Conservation (phyloP, 2,329 filamentous ascomycete genomes). For the Arthroderma sp. region DNA sequence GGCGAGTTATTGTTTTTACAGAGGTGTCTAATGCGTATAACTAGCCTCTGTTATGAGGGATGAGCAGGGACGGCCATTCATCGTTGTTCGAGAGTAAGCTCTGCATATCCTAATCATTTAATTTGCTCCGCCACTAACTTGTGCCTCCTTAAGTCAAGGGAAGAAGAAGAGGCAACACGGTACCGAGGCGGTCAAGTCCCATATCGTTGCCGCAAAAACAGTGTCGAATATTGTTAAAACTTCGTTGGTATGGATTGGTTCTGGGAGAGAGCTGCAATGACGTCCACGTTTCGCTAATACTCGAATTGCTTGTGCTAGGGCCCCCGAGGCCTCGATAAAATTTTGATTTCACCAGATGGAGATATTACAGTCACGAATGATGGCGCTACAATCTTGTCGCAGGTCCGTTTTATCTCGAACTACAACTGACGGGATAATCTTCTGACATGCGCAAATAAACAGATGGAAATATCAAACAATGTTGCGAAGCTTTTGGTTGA, state of each 20-base stretch:
- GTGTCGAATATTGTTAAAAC: conserved; percentile 96
- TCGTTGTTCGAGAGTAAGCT: conserved; percentile 89
- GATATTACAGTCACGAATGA: conserved; percentile 99
- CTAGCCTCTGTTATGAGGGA: conserved; percentile 75
- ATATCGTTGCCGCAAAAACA: conserved; percentile 91
- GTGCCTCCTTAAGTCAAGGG: conserved; percentile 54
- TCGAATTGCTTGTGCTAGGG: conserved; percentile 37
- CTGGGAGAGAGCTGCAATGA: no score
- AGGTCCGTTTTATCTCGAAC: conserved; percentile 27
- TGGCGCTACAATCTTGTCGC: conserved; percentile 88
- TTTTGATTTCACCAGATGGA: conserved; percentile 93
- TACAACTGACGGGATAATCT: not conserved
- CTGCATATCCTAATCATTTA: not conserved
- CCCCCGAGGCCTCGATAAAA: conserved; percentile 94
- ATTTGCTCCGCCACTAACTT: conserved; percentile 1
- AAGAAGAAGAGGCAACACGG: conserved; percentile 96
- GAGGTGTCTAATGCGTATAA: conserved; percentile 7
- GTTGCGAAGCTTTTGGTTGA: conserved; percentile 94
- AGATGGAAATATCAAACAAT: conserved; percentile 99
- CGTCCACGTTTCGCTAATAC: not conserved
- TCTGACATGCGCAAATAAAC: conserved; percentile 7
- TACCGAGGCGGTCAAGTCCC: conserved; percentile 93
- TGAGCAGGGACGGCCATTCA: conserved; percentile 93
- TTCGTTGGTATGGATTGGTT: conserved; percentile 49
- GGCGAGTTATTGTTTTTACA: not conserved